Conservation (phyloP, 192 early-diverging fungal genomes). For the Obelidium mucronatum region DNA sequence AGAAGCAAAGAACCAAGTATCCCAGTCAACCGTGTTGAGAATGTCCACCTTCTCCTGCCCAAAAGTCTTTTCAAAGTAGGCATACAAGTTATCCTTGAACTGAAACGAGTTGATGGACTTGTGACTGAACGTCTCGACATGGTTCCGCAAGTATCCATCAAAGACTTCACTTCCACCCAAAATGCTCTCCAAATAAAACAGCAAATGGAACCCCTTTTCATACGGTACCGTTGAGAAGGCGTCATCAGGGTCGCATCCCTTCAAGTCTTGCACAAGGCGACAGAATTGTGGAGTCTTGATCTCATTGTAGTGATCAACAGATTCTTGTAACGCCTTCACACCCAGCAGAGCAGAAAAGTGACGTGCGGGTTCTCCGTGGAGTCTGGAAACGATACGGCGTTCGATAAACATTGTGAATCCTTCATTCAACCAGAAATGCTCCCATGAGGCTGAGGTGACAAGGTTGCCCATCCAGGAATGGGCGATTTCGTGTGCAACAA, state of each 20-base stretch:
- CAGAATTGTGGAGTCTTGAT: slow-evolving; percentile 51
- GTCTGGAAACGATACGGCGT: slow-evolving; percentile 82
- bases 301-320: slow-evolving; percentile 52
- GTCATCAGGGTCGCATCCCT: slow-evolving; percentile 61
- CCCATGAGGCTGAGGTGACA: slow-evolving; percentile 50
- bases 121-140: slow-evolving; percentile 85
- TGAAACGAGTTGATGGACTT: slow-evolving; percentile 88
- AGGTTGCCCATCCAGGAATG: slow-evolving; percentile 81
- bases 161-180: slow-evolving; percentile 87
- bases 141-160: slow-evolving; percentile 80
- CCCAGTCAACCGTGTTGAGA: slow-evolving; percentile 88
- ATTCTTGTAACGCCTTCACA: slow-evolving; percentile 73
- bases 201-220: slow-evolving; percentile 95
- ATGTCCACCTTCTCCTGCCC: slow-evolving; percentile 71
- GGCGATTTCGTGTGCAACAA: slow-evolving; percentile 93
- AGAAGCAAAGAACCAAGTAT: slow-evolving; percentile 83
- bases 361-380: slow-evolving; percentile 77
- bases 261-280: slow-evolving; percentile 63
- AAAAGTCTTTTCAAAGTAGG: slow-evolving; percentile 74
- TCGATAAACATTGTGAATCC: slow-evolving; percentile 93
- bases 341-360: slow-evolving; percentile 92
- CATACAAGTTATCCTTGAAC: slow-evolving; percentile 84
- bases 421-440: slow-evolving; percentile 93
- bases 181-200: slow-evolving; percentile 90
- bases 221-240: slow-evolving; percentile 55